phyloP scores from a whole-genome alignment of 495 filamentous ascomycete species.

The Aspergillus baeticus region DNA sequence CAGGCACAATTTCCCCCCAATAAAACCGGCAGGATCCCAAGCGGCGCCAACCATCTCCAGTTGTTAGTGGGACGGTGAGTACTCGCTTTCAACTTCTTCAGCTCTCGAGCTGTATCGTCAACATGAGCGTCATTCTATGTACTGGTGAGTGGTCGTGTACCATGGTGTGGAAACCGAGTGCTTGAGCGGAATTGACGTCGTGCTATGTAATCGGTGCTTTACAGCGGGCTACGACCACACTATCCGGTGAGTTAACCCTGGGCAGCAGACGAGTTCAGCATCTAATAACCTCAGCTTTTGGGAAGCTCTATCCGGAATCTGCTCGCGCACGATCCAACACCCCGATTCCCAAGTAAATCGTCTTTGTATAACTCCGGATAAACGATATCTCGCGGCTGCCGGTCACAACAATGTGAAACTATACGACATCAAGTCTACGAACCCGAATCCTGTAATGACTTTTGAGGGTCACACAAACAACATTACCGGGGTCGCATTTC shows the following conservation, averaged over 20 bases:
- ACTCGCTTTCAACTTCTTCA: conserved; percentile 4
- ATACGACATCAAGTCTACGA: conserved; percentile 95
- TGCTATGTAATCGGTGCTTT: neutral
- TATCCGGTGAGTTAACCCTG: conserved; percentile 68
- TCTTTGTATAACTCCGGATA: conserved; percentile 97
- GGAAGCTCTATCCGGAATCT: conserved; percentile 97
- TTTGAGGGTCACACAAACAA: conserved; percentile 97
- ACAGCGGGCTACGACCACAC: conserved; percentile 98
- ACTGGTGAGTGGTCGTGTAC: conserved; percentile 59
- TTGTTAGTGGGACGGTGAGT: conserved; percentile 3
- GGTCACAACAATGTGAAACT: conserved; percentile 94
- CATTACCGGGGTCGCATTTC: conserved; percentile 93
- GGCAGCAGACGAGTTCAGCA: neutral
- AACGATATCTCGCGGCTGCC: conserved; percentile 90
- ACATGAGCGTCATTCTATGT: conserved; percentile 85
- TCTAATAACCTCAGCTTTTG: conserved; percentile 67
- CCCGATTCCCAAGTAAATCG: conserved; percentile 98
- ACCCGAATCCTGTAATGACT: conserved; percentile 84
- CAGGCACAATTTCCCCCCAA: neutral
- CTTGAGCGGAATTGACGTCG: conserved; percentile 9
- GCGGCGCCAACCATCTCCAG: neutral
- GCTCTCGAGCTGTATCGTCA: conserved; percentile 11
- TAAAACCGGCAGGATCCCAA: conserved; percentile 23
- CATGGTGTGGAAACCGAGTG: neutral
- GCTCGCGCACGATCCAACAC: conserved; percentile 95